Percentiles rank a stretch among this genome's conserved stretches.
Evolutionary conservation across 371 early-diverging fungal genomes (phyloP).

Genomic region (Actinomortierella ambigua): DNA sequence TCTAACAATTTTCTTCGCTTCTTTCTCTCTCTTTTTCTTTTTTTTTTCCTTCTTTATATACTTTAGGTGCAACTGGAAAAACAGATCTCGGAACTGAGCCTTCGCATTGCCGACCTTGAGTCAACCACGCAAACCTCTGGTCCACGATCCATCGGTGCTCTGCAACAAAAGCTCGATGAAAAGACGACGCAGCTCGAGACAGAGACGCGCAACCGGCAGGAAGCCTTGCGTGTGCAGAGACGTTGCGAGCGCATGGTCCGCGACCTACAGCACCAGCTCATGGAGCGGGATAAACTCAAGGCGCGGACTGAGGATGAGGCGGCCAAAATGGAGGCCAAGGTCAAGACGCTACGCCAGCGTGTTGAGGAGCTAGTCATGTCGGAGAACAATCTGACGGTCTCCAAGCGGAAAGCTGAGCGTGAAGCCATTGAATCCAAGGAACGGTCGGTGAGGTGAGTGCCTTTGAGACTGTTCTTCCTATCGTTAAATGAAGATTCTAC

Average conservation of each 20-base stretch:
- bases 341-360: slow-evolving; percentile 67
- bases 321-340: slow-evolving; percentile 69
- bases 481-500: not conserved
- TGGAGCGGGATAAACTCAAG: slow-evolving; percentile 77
- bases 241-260: slow-evolving; percentile 79
- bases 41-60: slow-evolving; percentile 7
- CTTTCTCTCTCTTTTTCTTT: not conserved
- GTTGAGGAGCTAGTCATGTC: slow-evolving; percentile 75
- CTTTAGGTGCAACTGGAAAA: slow-evolving; percentile 69
- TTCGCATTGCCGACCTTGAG: slow-evolving; percentile 78
- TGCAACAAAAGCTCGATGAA: slow-evolving; percentile 72
- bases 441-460: slow-evolving; percentile 38
- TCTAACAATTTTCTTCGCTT: too few species aligned
- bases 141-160: slow-evolving; percentile 55
- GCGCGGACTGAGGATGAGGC: slow-evolving; percentile 70
- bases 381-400: slow-evolving; percentile 71
- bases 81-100: slow-evolving; percentile 74
- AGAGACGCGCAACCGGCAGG: slow-evolving; percentile 67
- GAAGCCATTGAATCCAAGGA: slow-evolving; percentile 70
- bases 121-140: slow-evolving; percentile 55
- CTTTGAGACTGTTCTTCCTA: not conserved
- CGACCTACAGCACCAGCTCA: slow-evolving; percentile 83
- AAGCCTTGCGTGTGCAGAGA: slow-evolving; percentile 59
- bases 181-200: slow-evolving; percentile 64
- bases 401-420: slow-evolving; percentile 79